Conservation (phyloP, 2,329 filamentous ascomycete genomes). For the Diaporthe caulivora region DNA sequence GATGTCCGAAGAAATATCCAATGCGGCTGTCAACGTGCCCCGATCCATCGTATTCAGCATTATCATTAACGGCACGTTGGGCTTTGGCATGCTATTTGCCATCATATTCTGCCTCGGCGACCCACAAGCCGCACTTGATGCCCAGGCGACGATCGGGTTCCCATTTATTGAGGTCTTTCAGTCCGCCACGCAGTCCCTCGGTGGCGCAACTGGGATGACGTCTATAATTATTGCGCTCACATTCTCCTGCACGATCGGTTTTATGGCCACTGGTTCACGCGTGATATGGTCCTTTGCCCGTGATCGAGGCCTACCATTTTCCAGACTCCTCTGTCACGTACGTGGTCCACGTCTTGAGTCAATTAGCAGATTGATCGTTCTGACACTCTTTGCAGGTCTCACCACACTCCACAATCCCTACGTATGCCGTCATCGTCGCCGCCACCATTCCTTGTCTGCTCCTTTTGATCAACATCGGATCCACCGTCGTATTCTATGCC, state of each 20-base stretch:
- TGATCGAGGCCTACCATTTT: slow-evolving; percentile 42
- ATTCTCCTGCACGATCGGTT: slow-evolving; percentile 41
- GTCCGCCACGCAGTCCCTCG: slow-evolving; percentile 40
- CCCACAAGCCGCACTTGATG: slow-evolving; percentile 55
- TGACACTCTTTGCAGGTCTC: slow-evolving; percentile 38
- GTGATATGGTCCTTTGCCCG: slow-evolving; percentile 46
- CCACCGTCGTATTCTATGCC: slow-evolving; percentile 55
- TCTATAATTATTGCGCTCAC: slow-evolving; percentile 42
- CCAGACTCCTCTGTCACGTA: slow-evolving; percentile 9
- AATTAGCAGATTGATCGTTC: not conserved
- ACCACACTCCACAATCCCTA: slow-evolving; percentile 40
- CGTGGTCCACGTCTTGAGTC: not conserved
- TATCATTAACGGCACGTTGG: slow-evolving; percentile 63
- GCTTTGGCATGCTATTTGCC: slow-evolving; percentile 67
- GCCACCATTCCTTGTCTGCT: slow-evolving; percentile 42
- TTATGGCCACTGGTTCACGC: slow-evolving; percentile 43
- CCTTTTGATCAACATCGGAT: slow-evolving; percentile 45
- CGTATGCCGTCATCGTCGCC: slow-evolving; percentile 42
- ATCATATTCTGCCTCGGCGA: slow-evolving; percentile 67
- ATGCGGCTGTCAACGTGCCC: slow-evolving; percentile 63
- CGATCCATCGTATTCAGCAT: slow-evolving; percentile 62
- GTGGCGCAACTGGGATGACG: slow-evolving; percentile 40
- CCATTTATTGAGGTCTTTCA: slow-evolving; percentile 46
- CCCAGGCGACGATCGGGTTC: slow-evolving; percentile 42
- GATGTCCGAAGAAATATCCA: slow-evolving; percentile 60